These are phyloP conservation scores for Solanum paucissectum DNA, from an alignment of 257 asterid genomes.

Conservation along the genomic window DNA sequence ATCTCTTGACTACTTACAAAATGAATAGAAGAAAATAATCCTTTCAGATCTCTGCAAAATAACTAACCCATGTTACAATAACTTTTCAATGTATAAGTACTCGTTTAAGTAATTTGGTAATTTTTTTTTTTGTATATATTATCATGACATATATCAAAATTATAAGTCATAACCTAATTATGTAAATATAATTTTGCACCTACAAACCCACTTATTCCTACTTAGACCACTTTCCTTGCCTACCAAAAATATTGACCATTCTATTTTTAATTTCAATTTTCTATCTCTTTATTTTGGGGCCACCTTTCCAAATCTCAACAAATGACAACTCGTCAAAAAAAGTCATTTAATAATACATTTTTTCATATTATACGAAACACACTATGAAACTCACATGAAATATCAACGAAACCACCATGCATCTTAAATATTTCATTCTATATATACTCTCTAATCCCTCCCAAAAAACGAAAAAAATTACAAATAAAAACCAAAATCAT, in stretches of 20 bases:
- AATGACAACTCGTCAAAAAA: constrained; percentile 19
- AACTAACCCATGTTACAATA: no score
- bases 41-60: no score
- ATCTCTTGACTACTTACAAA: not conserved
- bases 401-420: constrained; percentile 40
- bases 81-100: not conserved
- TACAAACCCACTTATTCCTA: not conserved
- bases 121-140: no score
- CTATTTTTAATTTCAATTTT: constrained; percentile 1
- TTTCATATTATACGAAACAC: constrained; percentile 13
- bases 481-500: no score
- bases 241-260: not conserved
- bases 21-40: no score
- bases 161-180: not conserved
- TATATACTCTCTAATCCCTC: not conserved
- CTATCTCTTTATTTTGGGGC: constrained; percentile 6
- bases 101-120: not conserved
- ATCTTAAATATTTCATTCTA: not conserved
- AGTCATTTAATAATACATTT: not conserved
- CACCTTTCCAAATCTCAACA: constrained; percentile 31
- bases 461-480: not conserved
- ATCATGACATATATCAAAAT: not conserved
- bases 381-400: constrained; percentile 44
- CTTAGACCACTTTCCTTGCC: not conserved
- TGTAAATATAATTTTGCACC: not conserved